These are phyloP conservation scores for Lithospermum erythrorhizon DNA, from an alignment of 257 asterid species.

Conservation along the genomic window DNA sequence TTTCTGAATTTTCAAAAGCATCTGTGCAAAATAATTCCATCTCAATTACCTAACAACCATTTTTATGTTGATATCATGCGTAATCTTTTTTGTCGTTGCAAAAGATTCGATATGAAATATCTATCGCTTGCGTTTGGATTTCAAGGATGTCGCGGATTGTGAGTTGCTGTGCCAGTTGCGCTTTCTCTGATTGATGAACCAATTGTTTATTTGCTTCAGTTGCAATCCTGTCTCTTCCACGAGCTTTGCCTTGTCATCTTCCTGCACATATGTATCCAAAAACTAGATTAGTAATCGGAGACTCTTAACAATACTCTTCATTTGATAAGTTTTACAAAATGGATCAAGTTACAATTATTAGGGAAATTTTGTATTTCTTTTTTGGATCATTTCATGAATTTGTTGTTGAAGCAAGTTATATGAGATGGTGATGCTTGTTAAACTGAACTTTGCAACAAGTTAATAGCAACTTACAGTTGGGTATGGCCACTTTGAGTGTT, in stretches of 20 bases:
- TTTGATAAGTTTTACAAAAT: too few relatives aligned
- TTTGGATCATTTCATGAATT: too few relatives aligned
- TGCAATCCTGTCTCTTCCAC: conserved; percentile 91
- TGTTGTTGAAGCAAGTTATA: too few relatives aligned
- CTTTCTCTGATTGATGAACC: conserved; percentile 98
- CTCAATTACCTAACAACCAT: neutral
- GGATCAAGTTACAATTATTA: too few relatives aligned
- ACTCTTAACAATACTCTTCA: too few relatives aligned
- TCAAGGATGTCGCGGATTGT: conserved; percentile 69
- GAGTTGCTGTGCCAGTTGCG: conserved; percentile 91
- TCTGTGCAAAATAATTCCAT: neutral
- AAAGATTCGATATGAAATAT: neutral
- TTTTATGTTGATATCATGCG: neutral
- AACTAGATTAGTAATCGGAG: too few relatives aligned
- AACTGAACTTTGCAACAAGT: neutral
- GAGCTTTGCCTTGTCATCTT: conserved; percentile 92
- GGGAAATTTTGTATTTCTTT: too few relatives aligned
- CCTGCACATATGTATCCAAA: conserved; percentile 29
- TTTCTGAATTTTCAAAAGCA: neutral
- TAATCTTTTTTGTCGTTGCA: neutral
- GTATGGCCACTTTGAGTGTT: conserved; percentile 96
- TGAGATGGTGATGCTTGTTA: neutral
- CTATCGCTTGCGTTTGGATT: conserved; percentile 91
- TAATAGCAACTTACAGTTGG: conserved; percentile 62
- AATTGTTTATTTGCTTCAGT: conserved; percentile 88